phyloP scores from a whole-genome alignment of 192 early-diverging fungal species.

The Coemansia sp. region DNA sequence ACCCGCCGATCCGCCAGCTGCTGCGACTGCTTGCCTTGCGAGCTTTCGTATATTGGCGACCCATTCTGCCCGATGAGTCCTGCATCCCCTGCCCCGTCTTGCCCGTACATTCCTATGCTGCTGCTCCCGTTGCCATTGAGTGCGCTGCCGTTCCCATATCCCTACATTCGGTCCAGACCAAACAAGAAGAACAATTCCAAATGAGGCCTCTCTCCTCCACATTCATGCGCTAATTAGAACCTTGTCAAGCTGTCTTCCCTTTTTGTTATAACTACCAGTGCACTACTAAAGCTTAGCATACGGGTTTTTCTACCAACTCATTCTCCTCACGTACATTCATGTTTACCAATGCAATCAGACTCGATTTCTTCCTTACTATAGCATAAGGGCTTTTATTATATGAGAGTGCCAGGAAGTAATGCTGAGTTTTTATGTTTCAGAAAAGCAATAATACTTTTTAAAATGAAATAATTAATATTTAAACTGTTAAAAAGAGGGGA shows the following conservation, averaged over 20 bases:
- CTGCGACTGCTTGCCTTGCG: conserved; percentile 13
- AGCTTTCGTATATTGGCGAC: conserved; percentile 11
- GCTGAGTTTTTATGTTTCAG: no score
- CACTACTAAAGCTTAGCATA: no score
- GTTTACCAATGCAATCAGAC: neutral
- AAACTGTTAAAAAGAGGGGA: conserved; percentile 1
- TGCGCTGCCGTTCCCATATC: conserved; percentile 1
- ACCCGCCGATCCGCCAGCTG: conserved; percentile 45
- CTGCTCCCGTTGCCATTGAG: neutral
- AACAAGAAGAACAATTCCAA: neutral
- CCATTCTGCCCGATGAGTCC: conserved; percentile 32
- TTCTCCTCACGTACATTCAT: neutral
- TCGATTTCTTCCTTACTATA: neutral
- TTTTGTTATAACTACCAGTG: no score
- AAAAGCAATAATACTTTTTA: no score
- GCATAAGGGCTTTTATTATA: neutral
- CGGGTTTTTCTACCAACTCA: no score
- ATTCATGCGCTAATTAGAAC: no score
- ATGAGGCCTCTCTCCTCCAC: no score
- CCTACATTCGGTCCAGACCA: conserved; percentile 1
- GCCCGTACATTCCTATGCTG: conserved; percentile 24
- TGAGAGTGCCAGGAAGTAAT: no score
- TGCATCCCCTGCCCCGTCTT: conserved; percentile 10
- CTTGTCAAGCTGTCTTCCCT: no score
- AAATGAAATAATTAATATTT: no score